Evolutionary conservation across 176 grass and related monocot genomes (phyloP), one percentile per base, ranked within the genome.

Genomic region (Thinopyrum elongatum): DNA sequence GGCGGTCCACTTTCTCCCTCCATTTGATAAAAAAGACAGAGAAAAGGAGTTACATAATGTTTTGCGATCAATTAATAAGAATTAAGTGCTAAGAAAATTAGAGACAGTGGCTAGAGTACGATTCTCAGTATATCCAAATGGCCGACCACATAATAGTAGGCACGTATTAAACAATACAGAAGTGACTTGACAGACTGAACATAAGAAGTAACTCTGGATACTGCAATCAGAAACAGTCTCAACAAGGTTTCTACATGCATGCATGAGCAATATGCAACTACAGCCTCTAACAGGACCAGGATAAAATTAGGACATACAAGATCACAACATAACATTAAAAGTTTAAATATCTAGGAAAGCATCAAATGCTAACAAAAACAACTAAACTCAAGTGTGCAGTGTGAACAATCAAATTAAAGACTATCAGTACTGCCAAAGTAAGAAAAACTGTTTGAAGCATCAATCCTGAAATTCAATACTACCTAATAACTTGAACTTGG

Each of bases 401-500:
- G 59, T 55, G 29, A 65, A 79, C 29, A 63, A 58, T 65, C 21
- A 21, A 86, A 63, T 63, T 25, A 78, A 73, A 36, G 57, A 83
- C 55, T 13, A 66, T 38, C 38, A 42, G 29, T 60, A 38, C 59
- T 78, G 55, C 19, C 57, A 55, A 82, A 70, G 34, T 23, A 86
- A 44, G 55, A 59, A 57, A 84, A 65, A 55, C 11, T 22, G 12
- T 74, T 76, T 8, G 21, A 76, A 29, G 29, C 66, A 58, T 19
- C 83, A 62, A 42, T 76, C 49, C 60, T 15, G 44, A 85, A 76
- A 68, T 19, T 31, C 30, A 13, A 81, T 62, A 4, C 23, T 89
- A 99, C 97, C 97, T 99, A 46, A 99, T 96, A 80, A 99, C 92
- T 91, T 99, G 97, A 85, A 99, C 97, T 94, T 99, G 93, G 78